Conservation (phyloP, 768 basidiomycete species). For the Tricholoma matsutake region DNA sequence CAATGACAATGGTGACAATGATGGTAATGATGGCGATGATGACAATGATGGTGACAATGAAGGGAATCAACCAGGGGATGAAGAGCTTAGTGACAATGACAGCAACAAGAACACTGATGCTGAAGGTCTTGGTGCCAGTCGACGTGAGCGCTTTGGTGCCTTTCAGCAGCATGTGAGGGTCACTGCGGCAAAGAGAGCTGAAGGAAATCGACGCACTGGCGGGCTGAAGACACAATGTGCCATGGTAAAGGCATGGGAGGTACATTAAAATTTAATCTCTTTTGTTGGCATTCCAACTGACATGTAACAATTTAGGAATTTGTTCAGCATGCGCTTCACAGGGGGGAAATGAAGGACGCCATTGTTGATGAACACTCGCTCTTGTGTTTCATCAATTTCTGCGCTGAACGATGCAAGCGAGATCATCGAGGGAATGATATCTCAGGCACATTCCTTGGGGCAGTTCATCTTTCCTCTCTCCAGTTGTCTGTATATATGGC, state of each 20-base stretch:
- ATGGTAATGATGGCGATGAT: not conserved
- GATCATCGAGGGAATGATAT: constrained; percentile 17
- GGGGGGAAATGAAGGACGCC: constrained; percentile 18
- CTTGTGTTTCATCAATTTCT: constrained; percentile 22
- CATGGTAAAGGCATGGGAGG: constrained; percentile 21
- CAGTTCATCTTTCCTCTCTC: constrained; percentile 16
- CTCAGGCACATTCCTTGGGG: constrained; percentile 26
- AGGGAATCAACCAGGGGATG: not conserved
- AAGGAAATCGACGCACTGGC: constrained; percentile 21
- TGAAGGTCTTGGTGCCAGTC: not conserved
- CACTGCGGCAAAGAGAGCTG: constrained; percentile 18
- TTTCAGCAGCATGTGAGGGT: constrained; percentile 15
- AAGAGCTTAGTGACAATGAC: not conserved
- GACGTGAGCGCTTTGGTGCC: not conserved
- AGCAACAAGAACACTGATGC: not conserved
- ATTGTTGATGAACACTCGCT: constrained; percentile 30
- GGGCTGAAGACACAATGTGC: constrained; percentile 23
- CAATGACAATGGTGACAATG: not conserved
- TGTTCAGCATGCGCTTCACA: constrained; percentile 2
- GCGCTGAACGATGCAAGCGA: constrained; percentile 21
- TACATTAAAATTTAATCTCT: not conserved
- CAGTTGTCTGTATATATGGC: not conserved
- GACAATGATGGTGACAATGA: not conserved
- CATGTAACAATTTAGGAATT: not conserved
- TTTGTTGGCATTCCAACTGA: not conserved